Conservation (phyloP, 495 filamentous ascomycete species). For the Ramalina intermedia region DNA sequence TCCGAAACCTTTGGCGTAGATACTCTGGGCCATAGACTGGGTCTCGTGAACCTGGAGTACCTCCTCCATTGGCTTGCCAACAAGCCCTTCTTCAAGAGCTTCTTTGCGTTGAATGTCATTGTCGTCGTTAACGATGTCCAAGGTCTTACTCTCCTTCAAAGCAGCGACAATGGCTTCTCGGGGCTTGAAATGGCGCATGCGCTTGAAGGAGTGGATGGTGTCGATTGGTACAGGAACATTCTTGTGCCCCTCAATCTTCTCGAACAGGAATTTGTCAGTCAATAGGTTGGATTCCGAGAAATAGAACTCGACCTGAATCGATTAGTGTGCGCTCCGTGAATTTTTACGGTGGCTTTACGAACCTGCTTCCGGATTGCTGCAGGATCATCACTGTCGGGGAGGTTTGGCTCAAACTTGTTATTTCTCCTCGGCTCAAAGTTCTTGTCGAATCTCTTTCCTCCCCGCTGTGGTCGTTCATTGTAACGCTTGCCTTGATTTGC, state of each 20-base stretch:
- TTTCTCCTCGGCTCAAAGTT: conserved; percentile 14
- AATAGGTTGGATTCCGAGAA: conserved; percentile 88
- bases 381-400: conserved; percentile 54
- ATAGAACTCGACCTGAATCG: conserved; percentile 81
- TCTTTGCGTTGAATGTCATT: conserved; percentile 62
- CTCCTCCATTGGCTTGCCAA: conserved; percentile 24
- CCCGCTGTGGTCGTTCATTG: no score
- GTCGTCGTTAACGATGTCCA: conserved; percentile 51
- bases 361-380: conserved; percentile 70
- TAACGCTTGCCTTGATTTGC: no score
- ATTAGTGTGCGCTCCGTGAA: conserved; percentile 3
- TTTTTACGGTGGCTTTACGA: conserved; percentile 6
- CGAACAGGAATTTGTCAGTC: conserved; percentile 72
- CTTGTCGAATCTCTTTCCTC: conserved; percentile 2
- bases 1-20: conserved; percentile 84
- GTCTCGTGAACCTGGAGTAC: conserved; percentile 43
- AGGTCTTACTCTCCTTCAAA: conserved; percentile 51
- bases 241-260: conserved; percentile 52
- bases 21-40: conserved; percentile 40
- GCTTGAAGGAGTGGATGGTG: conserved; percentile 69
- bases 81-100: conserved; percentile 36
- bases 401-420: conserved; percentile 53
- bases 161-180: conserved; percentile 68
- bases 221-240: conserved; percentile 71
- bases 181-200: conserved; percentile 85